phyloP scores from a whole-genome alignment of 2,329 filamentous ascomycete genomes.

The Cytospora piceicola region DNA sequence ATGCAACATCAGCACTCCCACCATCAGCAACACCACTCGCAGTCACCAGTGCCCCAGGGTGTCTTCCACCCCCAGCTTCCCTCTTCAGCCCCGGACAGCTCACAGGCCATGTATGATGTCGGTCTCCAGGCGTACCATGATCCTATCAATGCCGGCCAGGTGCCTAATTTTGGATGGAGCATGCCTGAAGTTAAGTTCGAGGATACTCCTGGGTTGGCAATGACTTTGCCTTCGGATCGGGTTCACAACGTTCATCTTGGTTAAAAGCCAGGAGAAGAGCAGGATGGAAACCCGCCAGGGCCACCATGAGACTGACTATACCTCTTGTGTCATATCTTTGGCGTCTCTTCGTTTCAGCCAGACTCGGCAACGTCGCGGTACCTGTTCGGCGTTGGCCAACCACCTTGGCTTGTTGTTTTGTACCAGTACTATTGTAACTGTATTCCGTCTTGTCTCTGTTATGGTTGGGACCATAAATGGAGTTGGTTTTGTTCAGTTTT shows the following conservation, averaged over 20 bases:
- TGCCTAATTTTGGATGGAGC: constrained; percentile 7
- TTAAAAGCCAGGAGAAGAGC: not conserved
- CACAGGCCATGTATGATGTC: constrained; percentile 12
- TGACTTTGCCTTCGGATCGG: constrained; percentile 17
- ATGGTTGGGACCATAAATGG: not conserved
- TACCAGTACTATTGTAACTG: not conserved
- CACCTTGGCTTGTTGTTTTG: constrained; percentile 15
- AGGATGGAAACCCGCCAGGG: not conserved
- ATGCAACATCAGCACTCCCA: constrained; percentile 22
- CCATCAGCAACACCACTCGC: constrained; percentile 18
- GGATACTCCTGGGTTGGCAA: constrained; percentile 9
- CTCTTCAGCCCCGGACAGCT: constrained; percentile 18
- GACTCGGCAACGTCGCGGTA: not conserved
- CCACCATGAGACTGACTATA: not conserved
- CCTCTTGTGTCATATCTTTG: not conserved
- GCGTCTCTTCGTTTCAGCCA: not conserved
- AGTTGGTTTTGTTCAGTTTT: not conserved
- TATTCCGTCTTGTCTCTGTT: not conserved
- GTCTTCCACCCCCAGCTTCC: constrained; percentile 23
- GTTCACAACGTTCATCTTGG: constrained; percentile 10
- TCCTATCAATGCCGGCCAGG: constrained; percentile 17
- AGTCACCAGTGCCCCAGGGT: constrained; percentile 18
- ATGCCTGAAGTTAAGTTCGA: constrained; percentile 19
- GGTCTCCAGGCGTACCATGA: constrained; percentile 12
- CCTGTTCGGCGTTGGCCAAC: constrained; percentile 1